Evolutionary conservation across 805 yeast species (phyloP).

Genomic region (Metschnikowia koreensis): DNA sequence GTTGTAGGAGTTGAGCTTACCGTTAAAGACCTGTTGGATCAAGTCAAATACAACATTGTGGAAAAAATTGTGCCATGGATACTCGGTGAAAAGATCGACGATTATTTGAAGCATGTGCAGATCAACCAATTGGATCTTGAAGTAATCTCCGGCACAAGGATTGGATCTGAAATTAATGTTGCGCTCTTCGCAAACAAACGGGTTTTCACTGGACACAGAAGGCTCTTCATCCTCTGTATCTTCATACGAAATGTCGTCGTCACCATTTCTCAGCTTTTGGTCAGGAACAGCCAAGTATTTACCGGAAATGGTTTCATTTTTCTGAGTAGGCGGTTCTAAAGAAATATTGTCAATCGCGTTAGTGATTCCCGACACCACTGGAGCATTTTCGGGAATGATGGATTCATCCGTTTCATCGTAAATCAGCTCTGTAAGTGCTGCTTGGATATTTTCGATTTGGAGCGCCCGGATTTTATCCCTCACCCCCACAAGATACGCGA

Average conservation of each 20-base stretch:
- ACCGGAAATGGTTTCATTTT: neutral
- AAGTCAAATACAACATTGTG: conserved; percentile 97
- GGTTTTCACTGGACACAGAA: conserved; percentile 40
- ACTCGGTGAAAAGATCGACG: conserved; percentile 71
- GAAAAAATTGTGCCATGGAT: conserved; percentile 96
- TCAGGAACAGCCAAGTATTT: conserved; percentile 11
- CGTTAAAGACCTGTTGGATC: conserved; percentile 91
- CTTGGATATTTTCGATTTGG: conserved; percentile 44
- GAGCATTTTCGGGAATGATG: neutral
- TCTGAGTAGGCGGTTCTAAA: conserved; percentile 30
- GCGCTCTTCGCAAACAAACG: conserved; percentile 40
- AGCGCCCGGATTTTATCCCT: conserved; percentile 63
- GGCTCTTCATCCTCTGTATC: conserved; percentile 48
- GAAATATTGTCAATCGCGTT: conserved; percentile 38
- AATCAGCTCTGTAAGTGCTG: conserved; percentile 33
- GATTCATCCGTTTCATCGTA: neutral
- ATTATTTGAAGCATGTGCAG: conserved; percentile 65
- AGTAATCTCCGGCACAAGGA: conserved; percentile 82
- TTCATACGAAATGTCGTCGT: conserved; percentile 28
- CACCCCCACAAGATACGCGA: conserved; percentile 63
- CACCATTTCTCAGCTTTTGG: conserved; percentile 16
- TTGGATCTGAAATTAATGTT: conserved; percentile 39
- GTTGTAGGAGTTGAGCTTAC: conserved; percentile 85
- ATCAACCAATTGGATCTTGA: conserved; percentile 81
- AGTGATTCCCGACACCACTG: conserved; percentile 30